phyloP scores from a whole-genome alignment of 768 basidiomycete genomes.

The Mycena belliarum region DNA sequence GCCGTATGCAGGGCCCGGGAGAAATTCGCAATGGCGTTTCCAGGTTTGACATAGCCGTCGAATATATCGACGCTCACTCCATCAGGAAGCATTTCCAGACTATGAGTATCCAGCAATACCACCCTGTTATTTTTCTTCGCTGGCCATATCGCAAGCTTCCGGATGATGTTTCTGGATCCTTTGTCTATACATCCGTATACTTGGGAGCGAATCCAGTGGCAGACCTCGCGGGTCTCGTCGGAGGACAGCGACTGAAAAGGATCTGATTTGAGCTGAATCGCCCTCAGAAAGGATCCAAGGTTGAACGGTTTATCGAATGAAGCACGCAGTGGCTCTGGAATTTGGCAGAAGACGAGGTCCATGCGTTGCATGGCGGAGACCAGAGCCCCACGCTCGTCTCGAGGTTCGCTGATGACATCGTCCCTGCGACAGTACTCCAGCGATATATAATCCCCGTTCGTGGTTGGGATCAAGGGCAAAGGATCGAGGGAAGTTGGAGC shows the following conservation, averaged over 20 bases:
- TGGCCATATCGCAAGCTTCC: slow-evolving; percentile 18
- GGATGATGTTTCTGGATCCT: not conserved
- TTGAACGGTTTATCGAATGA: slow-evolving; percentile 7
- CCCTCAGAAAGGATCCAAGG: slow-evolving; percentile 8
- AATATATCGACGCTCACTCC: slow-evolving; percentile 4
- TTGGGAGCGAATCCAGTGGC: slow-evolving; percentile 10
- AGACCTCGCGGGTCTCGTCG: slow-evolving; percentile 5
- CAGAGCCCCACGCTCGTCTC: not conserved
- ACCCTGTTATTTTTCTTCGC: slow-evolving; percentile 3
- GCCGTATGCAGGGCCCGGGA: not conserved
- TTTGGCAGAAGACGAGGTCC: slow-evolving; percentile 9
- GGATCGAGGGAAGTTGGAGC: not conserved
- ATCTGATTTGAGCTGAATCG: slow-evolving; percentile 2
- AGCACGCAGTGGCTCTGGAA: slow-evolving; percentile 7
- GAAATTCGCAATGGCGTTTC: slow-evolving; percentile 7
- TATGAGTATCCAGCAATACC: not conserved
- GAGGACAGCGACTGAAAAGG: slow-evolving; percentile 9
- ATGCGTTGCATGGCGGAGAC: slow-evolving; percentile 14
- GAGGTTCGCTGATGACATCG: slow-evolving; percentile 12
- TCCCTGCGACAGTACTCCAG: slow-evolving; percentile 12
- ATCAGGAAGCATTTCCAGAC: slow-evolving; percentile 14
- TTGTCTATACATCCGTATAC: not conserved
- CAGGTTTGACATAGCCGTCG: slow-evolving; percentile 4
- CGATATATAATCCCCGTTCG: slow-evolving; percentile 13
- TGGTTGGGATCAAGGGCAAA: slow-evolving; percentile 18